Conservation (phyloP, 192 early-diverging fungal genomes). For the Phlyctochytrium planicorne region DNA sequence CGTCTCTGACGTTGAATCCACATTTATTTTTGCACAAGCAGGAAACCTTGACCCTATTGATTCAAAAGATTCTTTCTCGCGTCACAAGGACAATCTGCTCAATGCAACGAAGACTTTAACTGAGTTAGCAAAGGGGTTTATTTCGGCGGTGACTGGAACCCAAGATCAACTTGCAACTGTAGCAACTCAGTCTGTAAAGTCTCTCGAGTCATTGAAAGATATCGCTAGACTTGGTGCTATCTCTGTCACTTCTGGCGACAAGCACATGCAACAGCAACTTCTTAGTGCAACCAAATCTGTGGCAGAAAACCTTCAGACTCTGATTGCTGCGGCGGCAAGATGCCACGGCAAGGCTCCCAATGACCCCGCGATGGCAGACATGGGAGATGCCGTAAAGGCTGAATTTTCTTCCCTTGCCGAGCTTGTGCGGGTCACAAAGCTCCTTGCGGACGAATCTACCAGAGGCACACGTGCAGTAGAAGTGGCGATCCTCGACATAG, state of each 20-base stretch:
- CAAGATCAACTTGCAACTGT: slow-evolving; percentile 48
- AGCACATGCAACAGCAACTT: slow-evolving; percentile 56
- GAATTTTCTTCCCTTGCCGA: slow-evolving; percentile 39
- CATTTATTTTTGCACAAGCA: slow-evolving; percentile 54
- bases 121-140: slow-evolving; percentile 47
- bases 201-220: slow-evolving; percentile 32
- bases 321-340: slow-evolving; percentile 34
- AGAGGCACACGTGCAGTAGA: slow-evolving; percentile 35
- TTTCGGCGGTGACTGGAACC: slow-evolving; percentile 25
- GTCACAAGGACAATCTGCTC: slow-evolving; percentile 51
- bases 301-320: slow-evolving; percentile 36
- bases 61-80: slow-evolving; percentile 42
- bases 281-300: slow-evolving; percentile 41
- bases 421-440: slow-evolving; percentile 42
- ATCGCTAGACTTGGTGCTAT: slow-evolving; percentile 37
- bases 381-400: slow-evolving; percentile 37
- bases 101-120: slow-evolving; percentile 41
- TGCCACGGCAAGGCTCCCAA: slow-evolving; percentile 30
- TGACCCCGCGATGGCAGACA: slow-evolving; percentile 23
- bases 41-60: slow-evolving; percentile 55
- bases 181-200: slow-evolving; percentile 22
- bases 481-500: slow-evolving; percentile 12
- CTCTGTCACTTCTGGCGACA: slow-evolving; percentile 52
- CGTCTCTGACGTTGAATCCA: slow-evolving; percentile 48
- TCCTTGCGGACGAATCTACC: slow-evolving; percentile 47